Base-by-base conservation (phyloP, 305 asterid species). In the Fraxinus velutina region DNA sequence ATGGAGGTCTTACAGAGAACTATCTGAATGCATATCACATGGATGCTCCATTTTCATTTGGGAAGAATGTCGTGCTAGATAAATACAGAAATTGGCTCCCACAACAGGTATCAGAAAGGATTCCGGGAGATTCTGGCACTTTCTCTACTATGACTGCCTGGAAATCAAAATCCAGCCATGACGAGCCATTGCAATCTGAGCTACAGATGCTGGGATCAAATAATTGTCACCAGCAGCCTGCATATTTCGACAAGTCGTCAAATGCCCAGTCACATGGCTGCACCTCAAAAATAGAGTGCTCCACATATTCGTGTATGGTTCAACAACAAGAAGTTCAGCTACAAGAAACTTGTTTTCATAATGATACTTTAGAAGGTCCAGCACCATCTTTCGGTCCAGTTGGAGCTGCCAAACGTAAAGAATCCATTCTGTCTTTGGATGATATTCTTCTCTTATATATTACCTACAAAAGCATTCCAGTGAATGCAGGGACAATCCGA, bases 391-490 rank as follows among this genome's bases (percentile, higher is more conserved):
- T 71, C 44, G 19, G 71, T 82, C 76, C 60, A 50, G 80, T 74
- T 81, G 86, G 81, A 84, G 75, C 85, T 84, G 60, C 87, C 77
- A 85, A 72, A 8, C 70, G 22, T 44, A 64, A 72, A 17, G 73
- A 75, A 84, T 79, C 85, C 71, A 42, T 21, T 64, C 7, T 73
- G 32, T 75, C 79, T 42, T 33, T 64, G 80, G 87, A 79, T 74
- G 72, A 78, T 8, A 77, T 88, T 81, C 82, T 86, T 55, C 33
- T 55, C 21, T 80, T 27, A 5, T 89, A 89, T 81, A 64, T 83
- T 75, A 81, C 62, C 34, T 80, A 76, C 82, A 86, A 52, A 74
- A 68, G 79, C 70, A 47, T 80, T 71, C 79, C 32, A 30, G 52
- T 64, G 75, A 82, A 83, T 80, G 71, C 73, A 60, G 81, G 80